Percentiles rank a stretch among this genome's conserved stretches.
phyloP scores from a whole-genome alignment of 768 basidiomycete genomes.

The Rhodotorula toruloides region DNA sequence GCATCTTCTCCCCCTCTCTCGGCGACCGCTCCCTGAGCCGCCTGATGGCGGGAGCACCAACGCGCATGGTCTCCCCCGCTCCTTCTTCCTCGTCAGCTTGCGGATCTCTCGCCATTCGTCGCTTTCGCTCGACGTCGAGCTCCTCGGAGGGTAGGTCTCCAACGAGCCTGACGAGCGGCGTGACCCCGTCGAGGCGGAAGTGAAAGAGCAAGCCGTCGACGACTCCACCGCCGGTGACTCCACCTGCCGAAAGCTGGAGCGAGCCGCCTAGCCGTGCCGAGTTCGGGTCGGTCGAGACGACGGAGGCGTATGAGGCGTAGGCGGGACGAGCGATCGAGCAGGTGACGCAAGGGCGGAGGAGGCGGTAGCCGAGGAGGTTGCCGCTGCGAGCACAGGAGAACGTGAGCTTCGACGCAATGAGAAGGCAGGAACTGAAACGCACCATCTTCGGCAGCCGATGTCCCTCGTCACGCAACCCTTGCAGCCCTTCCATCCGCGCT shows the following conservation, averaged over 20 bases:
- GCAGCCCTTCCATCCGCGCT: slow-evolving; percentile 8
- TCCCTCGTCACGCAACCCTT: slow-evolving; percentile 20
- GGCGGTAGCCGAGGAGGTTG: slow-evolving; percentile 19
- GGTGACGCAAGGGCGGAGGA: slow-evolving; percentile 16
- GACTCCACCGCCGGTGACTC: slow-evolving; percentile 26
- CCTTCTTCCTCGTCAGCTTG: not conserved
- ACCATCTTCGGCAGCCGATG: slow-evolving; percentile 10
- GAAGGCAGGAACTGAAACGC: not conserved
- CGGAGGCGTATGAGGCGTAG: slow-evolving; percentile 11
- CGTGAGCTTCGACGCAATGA: rapidly evolving
- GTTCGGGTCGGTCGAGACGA: not conserved
- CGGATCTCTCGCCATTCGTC: not conserved
- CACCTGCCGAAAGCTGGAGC: slow-evolving; percentile 11
- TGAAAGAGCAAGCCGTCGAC: slow-evolving; percentile 23
- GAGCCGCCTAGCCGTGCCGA: not conserved
- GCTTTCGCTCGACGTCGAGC: not conserved
- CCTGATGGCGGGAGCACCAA: not conserved
- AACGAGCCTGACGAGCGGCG: not conserved
- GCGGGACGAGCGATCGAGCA: slow-evolving; percentile 12
- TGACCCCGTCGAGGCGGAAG: slow-evolving; percentile 1
- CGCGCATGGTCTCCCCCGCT: not conserved
- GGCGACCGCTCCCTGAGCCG: not conserved
- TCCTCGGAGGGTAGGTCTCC: not conserved
- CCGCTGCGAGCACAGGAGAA: not conserved
- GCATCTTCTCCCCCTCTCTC: slow-evolving; percentile 11